Evolutionary conservation across 1,284 basidiomycete species (phyloP), one percentile per base, ranked within the genome.

Genomic region (Trichosporon faecale): DNA sequence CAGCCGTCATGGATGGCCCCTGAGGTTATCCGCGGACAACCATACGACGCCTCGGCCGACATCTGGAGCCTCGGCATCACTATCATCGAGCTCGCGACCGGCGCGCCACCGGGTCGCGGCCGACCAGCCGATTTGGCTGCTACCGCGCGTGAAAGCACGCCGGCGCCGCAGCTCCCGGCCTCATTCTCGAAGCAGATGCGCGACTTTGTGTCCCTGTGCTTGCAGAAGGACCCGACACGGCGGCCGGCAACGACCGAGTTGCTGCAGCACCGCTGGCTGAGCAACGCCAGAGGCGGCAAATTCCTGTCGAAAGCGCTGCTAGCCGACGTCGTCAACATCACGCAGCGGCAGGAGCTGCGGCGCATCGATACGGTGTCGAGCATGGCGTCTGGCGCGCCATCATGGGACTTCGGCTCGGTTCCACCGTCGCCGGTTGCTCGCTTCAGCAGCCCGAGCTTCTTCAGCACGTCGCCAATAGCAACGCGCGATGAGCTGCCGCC

Each of bases 1-100:
- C 65, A 80, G 80, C 95, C 95, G 0, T 92, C 94, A 77, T 98
- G 95, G 95, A 98, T 98, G 96, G 95, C 95, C 0, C 95, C 95
- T 0, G 96, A 98, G 82, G 92, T 98, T 9, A 91, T 96, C 14
- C 88, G 89, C 23, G 89, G 91, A 6, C 89, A 92, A 44, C 87
- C 89, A 37, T 98, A 98, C 82, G 95, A 98, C 78, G 91, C 91
- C 57, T 96, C 94, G 80, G 95, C 95, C 4, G 96, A 98, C 79
- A 94, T 98, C 44, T 98, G 95, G 95, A 94, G 92, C 80, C 85
- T 98, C 70, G 95, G 95, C 3, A 95, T 98, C 77, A 91, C 94
- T 1, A 57, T 73, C 44, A 72, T 71, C 55, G 70, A 73, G 70
- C 74, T 82, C 11, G 78, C 77, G 18, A 73, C 76, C 14, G 81